phyloP scores from a whole-genome alignment of 164 flowering plant genomes.

The Tetrastigma voinierianum region DNA sequence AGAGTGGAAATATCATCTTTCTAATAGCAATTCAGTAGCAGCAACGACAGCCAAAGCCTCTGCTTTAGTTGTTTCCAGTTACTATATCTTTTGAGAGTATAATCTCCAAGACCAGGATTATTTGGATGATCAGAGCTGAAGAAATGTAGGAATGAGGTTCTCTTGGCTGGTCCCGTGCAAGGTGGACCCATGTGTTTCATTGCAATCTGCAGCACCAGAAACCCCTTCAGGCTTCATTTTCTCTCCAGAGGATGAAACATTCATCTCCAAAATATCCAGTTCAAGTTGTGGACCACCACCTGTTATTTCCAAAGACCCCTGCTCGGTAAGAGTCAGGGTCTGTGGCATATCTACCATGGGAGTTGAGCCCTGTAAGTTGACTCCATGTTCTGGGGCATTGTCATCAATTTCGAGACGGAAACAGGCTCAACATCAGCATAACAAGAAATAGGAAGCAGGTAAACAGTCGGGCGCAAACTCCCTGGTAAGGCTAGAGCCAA shows the following conservation, averaged over 20 bases:
- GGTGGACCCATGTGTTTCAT: constrained; percentile 11
- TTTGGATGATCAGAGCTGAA: constrained; percentile 13
- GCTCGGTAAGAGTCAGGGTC: constrained; percentile 14
- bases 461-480: constrained; percentile 6
- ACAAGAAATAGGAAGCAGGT: constrained; percentile 9
- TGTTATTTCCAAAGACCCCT: constrained; percentile 11
- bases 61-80: too few species aligned
- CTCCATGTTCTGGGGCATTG: constrained; percentile 12
- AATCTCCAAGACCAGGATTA: constrained; percentile 7
- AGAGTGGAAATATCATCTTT: too few species aligned
- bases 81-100: background rate
- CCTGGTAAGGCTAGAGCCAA: constrained; percentile 20
- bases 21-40: too few species aligned
- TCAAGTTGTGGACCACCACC: constrained; percentile 25
- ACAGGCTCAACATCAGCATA: constrained; percentile 18
- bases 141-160: constrained; percentile 12
- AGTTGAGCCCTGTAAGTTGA: constrained; percentile 7
- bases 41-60: too few species aligned
- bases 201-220: constrained; percentile 11
- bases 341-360: constrained; percentile 16
- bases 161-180: constrained; percentile 7
- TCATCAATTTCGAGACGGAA: constrained; percentile 15
- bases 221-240: constrained; percentile 18
- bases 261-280: constrained; percentile 18
- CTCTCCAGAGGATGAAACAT: constrained; percentile 16